These are phyloP conservation scores for Zymoseptoria brevis DNA, from an alignment of 2,329 filamentous ascomycete species.

Conservation along the genomic window DNA sequence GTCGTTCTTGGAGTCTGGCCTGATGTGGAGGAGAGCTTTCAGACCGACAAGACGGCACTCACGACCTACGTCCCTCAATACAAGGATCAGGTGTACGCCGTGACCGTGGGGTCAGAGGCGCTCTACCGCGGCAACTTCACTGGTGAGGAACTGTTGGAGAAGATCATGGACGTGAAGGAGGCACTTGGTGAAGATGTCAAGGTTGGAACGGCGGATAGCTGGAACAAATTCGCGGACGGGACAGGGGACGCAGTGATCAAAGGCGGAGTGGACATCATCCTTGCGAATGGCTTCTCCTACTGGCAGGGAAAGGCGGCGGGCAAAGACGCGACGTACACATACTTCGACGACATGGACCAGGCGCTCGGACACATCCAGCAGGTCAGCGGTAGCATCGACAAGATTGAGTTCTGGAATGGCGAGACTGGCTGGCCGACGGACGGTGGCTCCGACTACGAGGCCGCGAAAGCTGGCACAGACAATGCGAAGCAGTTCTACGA, in stretches of 20 bases:
- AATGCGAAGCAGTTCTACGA: slow-evolving; percentile 56
- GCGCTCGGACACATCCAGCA: slow-evolving; percentile 56
- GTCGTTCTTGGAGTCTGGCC: slow-evolving; percentile 66
- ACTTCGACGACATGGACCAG: slow-evolving; percentile 60
- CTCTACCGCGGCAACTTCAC: slow-evolving; percentile 63
- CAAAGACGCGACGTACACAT: slow-evolving; percentile 52
- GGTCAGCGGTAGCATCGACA: slow-evolving; percentile 45
- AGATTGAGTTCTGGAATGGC: slow-evolving; percentile 59
- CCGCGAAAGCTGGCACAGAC: slow-evolving; percentile 50
- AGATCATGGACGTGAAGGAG: slow-evolving; percentile 55
- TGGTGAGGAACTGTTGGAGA: slow-evolving; percentile 49
- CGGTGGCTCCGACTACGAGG: slow-evolving; percentile 53
- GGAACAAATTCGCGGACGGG: slow-evolving; percentile 64
- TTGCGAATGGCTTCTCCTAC: slow-evolving; percentile 65
- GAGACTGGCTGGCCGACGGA: slow-evolving; percentile 61
- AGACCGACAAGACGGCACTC: slow-evolving; percentile 53
- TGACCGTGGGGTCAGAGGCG: slow-evolving; percentile 64
- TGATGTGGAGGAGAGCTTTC: slow-evolving; percentile 55
- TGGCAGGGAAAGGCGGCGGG: slow-evolving; percentile 51
- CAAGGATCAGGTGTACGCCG: slow-evolving; percentile 55
- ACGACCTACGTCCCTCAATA: slow-evolving; percentile 42
- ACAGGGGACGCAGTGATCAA: slow-evolving; percentile 57
- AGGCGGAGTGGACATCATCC: slow-evolving; percentile 52
- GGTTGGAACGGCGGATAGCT: slow-evolving; percentile 62
- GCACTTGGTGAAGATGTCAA: slow-evolving; percentile 46